Conservation (phyloP, 2,329 filamentous ascomycete species). For the Mariannaea elegans region DNA sequence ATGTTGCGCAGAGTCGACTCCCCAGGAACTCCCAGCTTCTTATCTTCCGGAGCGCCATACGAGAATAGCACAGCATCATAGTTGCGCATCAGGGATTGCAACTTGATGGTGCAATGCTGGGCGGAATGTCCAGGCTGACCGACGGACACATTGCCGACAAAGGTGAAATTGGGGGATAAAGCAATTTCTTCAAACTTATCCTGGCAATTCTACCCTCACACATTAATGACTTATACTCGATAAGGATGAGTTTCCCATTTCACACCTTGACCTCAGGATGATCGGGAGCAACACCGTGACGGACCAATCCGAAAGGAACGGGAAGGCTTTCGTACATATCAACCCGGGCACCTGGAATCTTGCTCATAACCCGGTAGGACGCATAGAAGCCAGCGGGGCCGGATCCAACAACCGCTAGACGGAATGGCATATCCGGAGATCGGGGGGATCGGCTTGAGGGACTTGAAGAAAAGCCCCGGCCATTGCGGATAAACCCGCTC, state of each 20-base stretch:
- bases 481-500: constrained; percentile 1
- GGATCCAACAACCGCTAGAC: constrained; percentile 89
- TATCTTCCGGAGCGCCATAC: constrained; percentile 90
- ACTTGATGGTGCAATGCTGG: constrained; percentile 64
- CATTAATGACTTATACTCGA: background rate
- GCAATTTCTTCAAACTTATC: constrained; percentile 93
- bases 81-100: constrained; percentile 76
- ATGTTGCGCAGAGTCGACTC: constrained; percentile 78
- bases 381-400: constrained; percentile 97
- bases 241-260: background rate
- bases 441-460: constrained; percentile 19
- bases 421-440: constrained; percentile 64
- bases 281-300: constrained; percentile 97
- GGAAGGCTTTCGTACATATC: constrained; percentile 98
- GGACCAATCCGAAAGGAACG: constrained; percentile 89
- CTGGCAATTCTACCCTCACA: constrained; percentile 78
- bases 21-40: constrained; percentile 79
- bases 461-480: constrained; percentile 24
- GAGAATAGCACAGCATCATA: constrained; percentile 94
- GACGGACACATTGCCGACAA: constrained; percentile 88
- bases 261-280: constrained; percentile 95
- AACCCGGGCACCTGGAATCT: constrained; percentile 74
- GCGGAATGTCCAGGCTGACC: constrained; percentile 60
- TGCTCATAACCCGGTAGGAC: constrained; percentile 83
- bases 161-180: constrained; percentile 82